These are phyloP conservation scores for Filobasidium floriforme DNA, from an alignment of 768 basidiomycete species.

Conservation along the genomic window DNA sequence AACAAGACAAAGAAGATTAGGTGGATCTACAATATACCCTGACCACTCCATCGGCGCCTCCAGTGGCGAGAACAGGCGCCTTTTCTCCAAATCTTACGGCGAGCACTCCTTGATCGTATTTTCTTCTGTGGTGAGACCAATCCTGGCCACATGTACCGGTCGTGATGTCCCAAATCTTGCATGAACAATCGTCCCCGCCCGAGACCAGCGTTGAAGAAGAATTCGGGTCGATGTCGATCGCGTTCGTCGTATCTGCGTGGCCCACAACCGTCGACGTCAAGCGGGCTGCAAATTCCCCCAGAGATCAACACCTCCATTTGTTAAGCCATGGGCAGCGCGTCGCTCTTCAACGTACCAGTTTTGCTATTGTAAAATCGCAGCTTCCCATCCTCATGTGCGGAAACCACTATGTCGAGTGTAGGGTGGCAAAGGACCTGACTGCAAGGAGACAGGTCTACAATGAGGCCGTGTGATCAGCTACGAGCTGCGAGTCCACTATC, in stretches of 20 bases:
- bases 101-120: slow-evolving; percentile 81
- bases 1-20: background rate
- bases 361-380: slow-evolving; percentile 80
- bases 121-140: slow-evolving; percentile 73
- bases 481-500: background rate
- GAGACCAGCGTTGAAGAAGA: slow-evolving; percentile 81
- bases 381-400: slow-evolving; percentile 88
- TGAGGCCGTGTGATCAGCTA: background rate
- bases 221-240: slow-evolving; percentile 69
- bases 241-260: slow-evolving; percentile 86
- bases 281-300: background rate
- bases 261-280: slow-evolving; percentile 79
- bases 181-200: slow-evolving; percentile 84
- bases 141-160: slow-evolving; percentile 77
- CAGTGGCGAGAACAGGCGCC: slow-evolving; percentile 9
- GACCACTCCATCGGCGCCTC: slow-evolving; percentile 18
- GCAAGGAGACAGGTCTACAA: slow-evolving; percentile 4
- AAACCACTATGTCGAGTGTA: slow-evolving; percentile 75
- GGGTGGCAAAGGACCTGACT: slow-evolving; percentile 85
- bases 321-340: background rate
- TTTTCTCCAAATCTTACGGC: slow-evolving; percentile 50
- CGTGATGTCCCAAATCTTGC: slow-evolving; percentile 83
- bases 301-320: background rate
- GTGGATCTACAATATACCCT: slow-evolving; percentile 15
- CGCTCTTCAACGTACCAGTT: slow-evolving; percentile 55